A percentile compares a stretch with the other conserved stretches of the same genome.
Conservation (phyloP, 169 alveolate genomes). For the Toxoplasma gondii region DNA sequence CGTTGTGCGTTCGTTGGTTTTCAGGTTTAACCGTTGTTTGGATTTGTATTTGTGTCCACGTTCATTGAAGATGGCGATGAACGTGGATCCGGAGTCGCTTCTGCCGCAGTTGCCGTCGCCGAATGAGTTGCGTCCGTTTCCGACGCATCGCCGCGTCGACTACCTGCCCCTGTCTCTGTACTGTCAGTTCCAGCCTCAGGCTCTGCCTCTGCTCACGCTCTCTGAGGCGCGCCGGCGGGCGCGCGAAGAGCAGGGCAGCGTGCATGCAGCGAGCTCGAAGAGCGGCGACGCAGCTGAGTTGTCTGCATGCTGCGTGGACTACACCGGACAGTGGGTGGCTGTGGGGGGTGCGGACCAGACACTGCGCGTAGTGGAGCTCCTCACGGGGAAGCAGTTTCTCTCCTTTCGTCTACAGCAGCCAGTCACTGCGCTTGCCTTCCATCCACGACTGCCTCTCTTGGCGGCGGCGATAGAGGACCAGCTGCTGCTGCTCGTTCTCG, state of each 20-base stretch:
- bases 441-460: slow-evolving; percentile 55
- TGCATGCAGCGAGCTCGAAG: not conserved
- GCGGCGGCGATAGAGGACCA: slow-evolving; percentile 61
- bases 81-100: slow-evolving; percentile 74
- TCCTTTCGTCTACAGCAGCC: not conserved
- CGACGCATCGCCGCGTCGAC: slow-evolving; percentile 58
- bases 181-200: not conserved
- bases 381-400: slow-evolving; percentile 28
- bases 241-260: not conserved
- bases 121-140: slow-evolving; percentile 66
- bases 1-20: slow-evolving; percentile 73
- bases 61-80: slow-evolving; percentile 87
- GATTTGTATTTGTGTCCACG: slow-evolving; percentile 94
- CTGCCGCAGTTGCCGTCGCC: slow-evolving; percentile 71
- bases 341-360: slow-evolving; percentile 32
- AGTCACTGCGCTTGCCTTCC: slow-evolving; percentile 47
- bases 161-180: slow-evolving; percentile 32
- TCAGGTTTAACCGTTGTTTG: slow-evolving; percentile 91
- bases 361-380: slow-evolving; percentile 29
- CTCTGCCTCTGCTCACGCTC: slow-evolving; percentile 9
- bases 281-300: not conserved
- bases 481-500: slow-evolving; percentile 38
- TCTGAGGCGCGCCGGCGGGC: not conserved
- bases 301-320: slow-evolving; percentile 20
- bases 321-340: slow-evolving; percentile 48